Conservation (phyloP, 129 eudicot species). For the Scalesia atractyloides region DNA sequence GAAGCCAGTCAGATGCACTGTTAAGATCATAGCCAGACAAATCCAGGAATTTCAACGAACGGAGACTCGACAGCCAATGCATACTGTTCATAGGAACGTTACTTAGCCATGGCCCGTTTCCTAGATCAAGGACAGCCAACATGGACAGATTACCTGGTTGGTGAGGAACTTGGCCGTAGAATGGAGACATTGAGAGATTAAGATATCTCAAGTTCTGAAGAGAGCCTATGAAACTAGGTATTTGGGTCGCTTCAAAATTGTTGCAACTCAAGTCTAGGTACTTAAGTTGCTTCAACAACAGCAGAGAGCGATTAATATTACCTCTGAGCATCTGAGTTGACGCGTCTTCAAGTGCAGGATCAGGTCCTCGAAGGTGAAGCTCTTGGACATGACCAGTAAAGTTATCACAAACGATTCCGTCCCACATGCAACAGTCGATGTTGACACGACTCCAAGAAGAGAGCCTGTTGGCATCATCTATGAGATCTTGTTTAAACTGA, state of each 20-base stretch:
- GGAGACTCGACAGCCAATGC: slow-evolving; percentile 36
- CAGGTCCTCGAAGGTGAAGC: slow-evolving; percentile 35
- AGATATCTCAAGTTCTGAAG: not conserved
- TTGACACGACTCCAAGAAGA: slow-evolving; percentile 18
- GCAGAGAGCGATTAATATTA: not conserved
- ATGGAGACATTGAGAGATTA: not conserved
- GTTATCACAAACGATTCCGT: slow-evolving; percentile 28
- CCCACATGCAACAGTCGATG: slow-evolving; percentile 35
- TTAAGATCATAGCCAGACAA: slow-evolving; percentile 25
- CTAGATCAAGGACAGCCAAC: slow-evolving; percentile 23
- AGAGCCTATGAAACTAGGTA: not conserved
- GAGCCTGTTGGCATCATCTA: slow-evolving; percentile 6
- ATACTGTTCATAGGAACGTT: slow-evolving; percentile 3
- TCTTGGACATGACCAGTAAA: slow-evolving; percentile 38
- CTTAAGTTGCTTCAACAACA: not conserved
- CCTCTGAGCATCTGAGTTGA: slow-evolving; percentile 8
- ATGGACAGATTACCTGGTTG: slow-evolving; percentile 35
- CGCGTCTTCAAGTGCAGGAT: not conserved
- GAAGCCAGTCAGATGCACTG: slow-evolving; percentile 34
- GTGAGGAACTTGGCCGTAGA: slow-evolving; percentile 19
- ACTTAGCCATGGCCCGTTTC: not conserved
- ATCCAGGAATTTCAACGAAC: slow-evolving; percentile 24
- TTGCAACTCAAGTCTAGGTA: not conserved
- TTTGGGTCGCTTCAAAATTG: not conserved
- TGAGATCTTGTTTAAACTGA: slow-evolving; percentile 16